Conservation (phyloP, 163 green algal genomes). For the Scenedesmus sp. region DNA sequence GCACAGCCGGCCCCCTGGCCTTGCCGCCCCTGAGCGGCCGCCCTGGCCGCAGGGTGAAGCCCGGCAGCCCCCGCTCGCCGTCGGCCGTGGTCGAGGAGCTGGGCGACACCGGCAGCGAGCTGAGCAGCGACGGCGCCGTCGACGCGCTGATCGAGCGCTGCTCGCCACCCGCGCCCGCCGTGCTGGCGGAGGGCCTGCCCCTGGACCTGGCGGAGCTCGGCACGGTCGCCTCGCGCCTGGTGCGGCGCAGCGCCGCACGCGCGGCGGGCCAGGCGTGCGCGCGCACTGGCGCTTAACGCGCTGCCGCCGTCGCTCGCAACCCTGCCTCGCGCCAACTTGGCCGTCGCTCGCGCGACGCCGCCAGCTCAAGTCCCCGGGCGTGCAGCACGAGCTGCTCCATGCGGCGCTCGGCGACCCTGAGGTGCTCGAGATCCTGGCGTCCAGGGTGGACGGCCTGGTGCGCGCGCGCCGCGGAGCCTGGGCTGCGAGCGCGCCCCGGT, state of each 20-base stretch:
- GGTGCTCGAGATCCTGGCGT: constrained; percentile 36
- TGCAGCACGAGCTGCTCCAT: constrained; percentile 36
- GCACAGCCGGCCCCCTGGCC: no score
- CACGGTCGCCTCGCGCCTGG: constrained; percentile 7
- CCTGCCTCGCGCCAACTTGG: no score
- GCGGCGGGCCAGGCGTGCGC: no score
- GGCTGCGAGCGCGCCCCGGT: not conserved
- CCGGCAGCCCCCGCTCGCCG: not conserved
- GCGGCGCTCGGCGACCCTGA: constrained; percentile 36
- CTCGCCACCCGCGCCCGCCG: not conserved
- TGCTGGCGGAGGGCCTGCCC: not conserved
- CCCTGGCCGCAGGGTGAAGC: no score
- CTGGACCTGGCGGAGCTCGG: constrained; percentile 8
- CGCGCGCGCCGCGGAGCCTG: not conserved
- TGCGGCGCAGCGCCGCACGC: not conserved
- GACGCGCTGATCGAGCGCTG: constrained; percentile 21
- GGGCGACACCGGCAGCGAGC: constrained; percentile 8
- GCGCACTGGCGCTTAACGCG: no score
- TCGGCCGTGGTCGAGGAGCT: constrained; percentile 36
- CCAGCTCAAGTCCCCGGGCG: constrained; percentile 33
- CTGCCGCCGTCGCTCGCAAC: no score
- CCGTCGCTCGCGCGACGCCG: no score
- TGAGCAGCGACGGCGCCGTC: constrained; percentile 33
- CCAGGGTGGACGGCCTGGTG: constrained; percentile 18
- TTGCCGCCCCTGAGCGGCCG: no score